Base-by-base conservation (phyloP, 768 basidiomycete genomes). In the Pleurotus citrinopileatus region DNA sequence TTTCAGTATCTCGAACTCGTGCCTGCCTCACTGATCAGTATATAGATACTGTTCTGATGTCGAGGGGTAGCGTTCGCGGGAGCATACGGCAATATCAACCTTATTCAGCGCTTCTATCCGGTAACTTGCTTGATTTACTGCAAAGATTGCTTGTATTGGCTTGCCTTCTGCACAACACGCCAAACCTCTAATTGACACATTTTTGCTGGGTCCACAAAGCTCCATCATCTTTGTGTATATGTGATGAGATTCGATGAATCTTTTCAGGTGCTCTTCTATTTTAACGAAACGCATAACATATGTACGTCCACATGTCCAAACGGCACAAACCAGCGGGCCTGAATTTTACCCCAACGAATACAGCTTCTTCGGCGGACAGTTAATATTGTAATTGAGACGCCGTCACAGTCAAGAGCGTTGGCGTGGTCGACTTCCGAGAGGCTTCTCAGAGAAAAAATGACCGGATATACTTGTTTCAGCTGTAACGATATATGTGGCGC, bases 41-140 rank as follows among this genome's bases (percentile, higher is more conserved):
- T 15, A 15, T 51, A 23, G 28, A 10, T 8, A 15, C 34, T 51
- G 34, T 51, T 36, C 32, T 17, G 15, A 28, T 47, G 28, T 32
- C 29, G 45, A 32, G 28, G 26, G 17, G 29, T 27, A 37, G 34
- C 22, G 32, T 51, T 51, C 48, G 48, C 48, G 48, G 48, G 48
- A 51, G 48, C 22, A 29, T 12, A 29, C 48, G 26, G 46, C 48
- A 51, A 51, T 51, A 51, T 47, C 34, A 37, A 51, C 34, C 34
- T 51, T 51, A 51, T 51, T 26, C 34, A 15, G 34, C 20, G 48
- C 32, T 51, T 51, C 48, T 37, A 7, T 22, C 48, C 48, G 29
- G 48, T n/a, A 34, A 51, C 15, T 37, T 51, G 48, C 48, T 51
- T 51, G 48, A 51, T 51, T 51, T 51, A 51, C 48, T 51, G 34